A percentile compares a stretch with the other conserved stretches of the same genome.
Conservation (phyloP, 306 rosid species). For the Styphnolobium japonicum region DNA sequence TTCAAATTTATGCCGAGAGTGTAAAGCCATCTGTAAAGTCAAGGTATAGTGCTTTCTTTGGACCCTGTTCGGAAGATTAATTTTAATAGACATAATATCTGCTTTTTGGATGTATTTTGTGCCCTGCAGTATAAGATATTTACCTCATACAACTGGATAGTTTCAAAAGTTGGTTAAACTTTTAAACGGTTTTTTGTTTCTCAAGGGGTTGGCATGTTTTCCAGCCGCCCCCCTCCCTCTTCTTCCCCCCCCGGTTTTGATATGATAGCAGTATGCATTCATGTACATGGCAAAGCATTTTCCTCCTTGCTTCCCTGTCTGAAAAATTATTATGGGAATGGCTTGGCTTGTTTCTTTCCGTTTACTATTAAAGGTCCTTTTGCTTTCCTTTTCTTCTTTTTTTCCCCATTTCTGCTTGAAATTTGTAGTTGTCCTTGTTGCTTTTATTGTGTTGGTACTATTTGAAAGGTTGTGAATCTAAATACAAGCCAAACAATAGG, state of each 20-base stretch:
- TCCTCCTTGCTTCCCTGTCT: too few species aligned
- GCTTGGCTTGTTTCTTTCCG: not conserved
- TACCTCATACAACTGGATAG: not conserved
- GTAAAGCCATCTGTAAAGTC: conserved; percentile 45
- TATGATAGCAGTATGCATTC: not conserved
- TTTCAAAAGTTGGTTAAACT: not conserved
- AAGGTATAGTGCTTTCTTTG: conserved; percentile 46
- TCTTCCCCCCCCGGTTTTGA: too few species aligned
- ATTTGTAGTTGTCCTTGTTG: not conserved
- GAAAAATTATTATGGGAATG: not conserved
- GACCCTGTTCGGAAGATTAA: not conserved
- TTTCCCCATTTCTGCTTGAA: not conserved
- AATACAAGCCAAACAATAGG: not conserved
- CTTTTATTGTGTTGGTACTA: not conserved
- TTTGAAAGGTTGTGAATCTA: not conserved
- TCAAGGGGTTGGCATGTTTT: not conserved
- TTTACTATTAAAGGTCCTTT: not conserved
- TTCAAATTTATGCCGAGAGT: conserved; percentile 65
- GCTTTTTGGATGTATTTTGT: not conserved
- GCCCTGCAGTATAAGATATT: not conserved
- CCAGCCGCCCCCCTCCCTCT: too few species aligned
- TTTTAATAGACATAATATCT: not conserved
- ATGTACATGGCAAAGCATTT: not conserved
- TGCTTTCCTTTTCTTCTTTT: too few species aligned
- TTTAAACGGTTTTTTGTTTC: not conserved